Percentiles rank a stretch among this genome's conserved stretches.
phyloP scores from a whole-genome alignment of 2,329 filamentous ascomycete genomes.

The Talaromyces amestolkiae region DNA sequence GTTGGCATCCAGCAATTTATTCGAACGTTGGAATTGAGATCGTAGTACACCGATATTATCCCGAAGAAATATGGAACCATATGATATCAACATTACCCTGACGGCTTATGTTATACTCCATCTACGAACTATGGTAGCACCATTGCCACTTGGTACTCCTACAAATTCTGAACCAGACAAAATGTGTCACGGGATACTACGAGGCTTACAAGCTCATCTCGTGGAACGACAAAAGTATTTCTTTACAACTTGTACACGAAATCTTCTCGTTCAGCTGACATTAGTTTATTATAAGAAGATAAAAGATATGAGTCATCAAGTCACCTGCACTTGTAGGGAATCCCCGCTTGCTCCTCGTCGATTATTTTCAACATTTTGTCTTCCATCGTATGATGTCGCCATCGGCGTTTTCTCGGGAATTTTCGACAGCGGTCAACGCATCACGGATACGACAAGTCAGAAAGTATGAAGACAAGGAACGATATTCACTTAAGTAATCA shows the following conservation, averaged over 20 bases:
- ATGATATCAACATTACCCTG: neutral
- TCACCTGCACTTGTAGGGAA: neutral
- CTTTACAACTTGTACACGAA: neutral
- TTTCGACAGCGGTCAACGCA: neutral
- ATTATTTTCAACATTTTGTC: neutral
- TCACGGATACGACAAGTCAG: neutral
- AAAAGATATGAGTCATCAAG: neutral
- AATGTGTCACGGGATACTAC: neutral
- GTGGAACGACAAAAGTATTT: neutral
- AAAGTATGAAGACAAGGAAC: too few species aligned
- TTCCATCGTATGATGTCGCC: neutral
- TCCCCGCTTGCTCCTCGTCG: neutral
- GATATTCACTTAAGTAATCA: neutral
- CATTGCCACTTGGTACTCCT: neutral
- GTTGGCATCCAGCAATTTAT: neutral
- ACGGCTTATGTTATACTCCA: neutral
- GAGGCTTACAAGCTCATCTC: neutral
- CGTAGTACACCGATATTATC: neutral
- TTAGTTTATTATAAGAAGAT: neutral
- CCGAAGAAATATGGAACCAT: conserved; percentile 2
- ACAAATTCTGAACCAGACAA: neutral
- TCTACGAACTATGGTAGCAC: neutral
- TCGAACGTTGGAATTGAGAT: neutral
- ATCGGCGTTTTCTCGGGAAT: neutral
- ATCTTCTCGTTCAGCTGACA: neutral